A percentile compares a stretch with the other conserved stretches of the same genome.
Evolutionary conservation across 768 basidiomycete species (phyloP).

Genomic region (Mycena capillaripes): DNA sequence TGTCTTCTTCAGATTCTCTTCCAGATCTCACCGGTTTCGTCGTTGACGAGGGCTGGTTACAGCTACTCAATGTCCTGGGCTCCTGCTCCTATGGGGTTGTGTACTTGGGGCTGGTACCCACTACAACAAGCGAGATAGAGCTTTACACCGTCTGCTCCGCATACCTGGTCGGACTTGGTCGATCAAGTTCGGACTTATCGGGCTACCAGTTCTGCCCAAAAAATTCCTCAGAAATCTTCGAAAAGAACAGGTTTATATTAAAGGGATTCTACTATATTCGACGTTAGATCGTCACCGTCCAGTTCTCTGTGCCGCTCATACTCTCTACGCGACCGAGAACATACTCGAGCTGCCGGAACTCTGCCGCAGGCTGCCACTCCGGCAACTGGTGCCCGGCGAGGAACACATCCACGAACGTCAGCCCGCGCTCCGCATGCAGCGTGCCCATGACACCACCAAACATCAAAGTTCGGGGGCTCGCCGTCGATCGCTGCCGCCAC

Average conservation of each 20-base stretch:
- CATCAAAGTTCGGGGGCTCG: neutral
- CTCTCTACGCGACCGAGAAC: conserved; percentile 6
- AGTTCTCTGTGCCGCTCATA: conserved; percentile 3
- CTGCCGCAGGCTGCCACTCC: conserved; percentile 3
- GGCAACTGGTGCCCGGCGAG: neutral
- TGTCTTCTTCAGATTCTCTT: neutral
- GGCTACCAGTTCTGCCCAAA: too few relatives aligned
- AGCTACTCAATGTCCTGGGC: neutral
- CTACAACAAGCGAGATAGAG: conserved; percentile 63
- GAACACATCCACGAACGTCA: conserved; percentile 4
- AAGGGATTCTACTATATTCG: too few relatives aligned
- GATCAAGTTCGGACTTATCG: too few relatives aligned
- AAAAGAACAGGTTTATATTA: too few relatives aligned
- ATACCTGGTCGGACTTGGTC: too few relatives aligned
- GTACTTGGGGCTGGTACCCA: conserved; percentile 53
- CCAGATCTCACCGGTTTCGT: neutral
- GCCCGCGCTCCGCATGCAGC: conserved; percentile 10
- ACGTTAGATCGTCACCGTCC: conserved; percentile 7
- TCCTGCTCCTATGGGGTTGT: neutral
- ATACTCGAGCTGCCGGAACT: conserved; percentile 6
- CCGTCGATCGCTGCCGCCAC: neutral
- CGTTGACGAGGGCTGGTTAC: neutral
- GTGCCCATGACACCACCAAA: neutral
- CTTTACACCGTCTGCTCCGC: conserved; percentile 48
- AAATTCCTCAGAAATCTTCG: too few relatives aligned